phyloP scores from a whole-genome alignment of 31 red algal species.

The Asparagopsis taxiformis region DNA sequence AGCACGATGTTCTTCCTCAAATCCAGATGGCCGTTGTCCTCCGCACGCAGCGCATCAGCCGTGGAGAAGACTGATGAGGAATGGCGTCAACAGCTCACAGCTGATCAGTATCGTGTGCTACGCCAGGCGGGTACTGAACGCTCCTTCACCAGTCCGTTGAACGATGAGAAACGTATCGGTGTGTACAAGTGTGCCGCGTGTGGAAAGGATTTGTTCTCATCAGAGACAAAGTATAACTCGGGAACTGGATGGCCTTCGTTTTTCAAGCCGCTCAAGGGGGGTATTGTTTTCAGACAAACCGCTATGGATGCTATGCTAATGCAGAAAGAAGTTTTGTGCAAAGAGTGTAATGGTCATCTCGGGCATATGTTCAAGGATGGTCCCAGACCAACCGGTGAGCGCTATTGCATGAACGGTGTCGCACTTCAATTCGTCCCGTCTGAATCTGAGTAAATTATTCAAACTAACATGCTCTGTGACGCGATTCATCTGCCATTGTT shows the following conservation, averaged over 20 bases:
- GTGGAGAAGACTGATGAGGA: background rate
- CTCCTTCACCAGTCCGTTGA: slow-evolving; percentile 41
- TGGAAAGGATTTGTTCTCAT: slow-evolving; percentile 35
- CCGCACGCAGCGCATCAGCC: background rate
- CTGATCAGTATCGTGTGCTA: slow-evolving; percentile 42
- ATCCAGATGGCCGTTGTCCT: background rate
- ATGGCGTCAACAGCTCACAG: slow-evolving; percentile 5
- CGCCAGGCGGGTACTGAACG: slow-evolving; percentile 65
- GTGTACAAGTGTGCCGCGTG: slow-evolving; percentile 65
- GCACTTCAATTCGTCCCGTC: slow-evolving; percentile 27
- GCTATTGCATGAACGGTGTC: slow-evolving; percentile 77
- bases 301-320: slow-evolving; percentile 7
- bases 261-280: slow-evolving; percentile 20
- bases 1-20: background rate
- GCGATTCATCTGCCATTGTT: background rate
- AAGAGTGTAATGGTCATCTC: slow-evolving; percentile 62
- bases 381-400: slow-evolving; percentile 68
- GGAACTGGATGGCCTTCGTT: slow-evolving; percentile 87
- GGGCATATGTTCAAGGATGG: slow-evolving; percentile 83
- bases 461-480: too few species aligned
- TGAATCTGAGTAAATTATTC: too few species aligned
- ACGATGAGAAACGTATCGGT: slow-evolving; percentile 38
- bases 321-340: slow-evolving; percentile 47
- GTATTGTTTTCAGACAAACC: slow-evolving; percentile 8
- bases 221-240: slow-evolving; percentile 74